Evolutionary conservation across 345 rosid genomes (phyloP), one percentile per base, ranked within the genome.

Genomic region (Erucastrum elatum): DNA sequence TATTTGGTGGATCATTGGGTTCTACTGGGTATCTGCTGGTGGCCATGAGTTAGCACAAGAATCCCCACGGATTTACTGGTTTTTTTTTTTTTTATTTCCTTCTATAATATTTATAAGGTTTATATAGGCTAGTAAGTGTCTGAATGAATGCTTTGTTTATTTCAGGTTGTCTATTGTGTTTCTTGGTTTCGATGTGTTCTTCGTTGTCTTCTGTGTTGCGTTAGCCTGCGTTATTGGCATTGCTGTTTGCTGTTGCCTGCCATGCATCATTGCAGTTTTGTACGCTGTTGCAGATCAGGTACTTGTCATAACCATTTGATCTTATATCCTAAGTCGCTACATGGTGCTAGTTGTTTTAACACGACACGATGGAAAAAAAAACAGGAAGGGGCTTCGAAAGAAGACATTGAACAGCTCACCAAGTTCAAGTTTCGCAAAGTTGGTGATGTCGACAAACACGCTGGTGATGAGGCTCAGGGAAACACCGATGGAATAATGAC

Each of bases 231-330:
- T 53, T 53, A 53, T 53, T 53, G 60, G 60, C 60, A 53, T 53
- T 53, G 60, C 60, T 53, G 60, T 53, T 53, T 53, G 60, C 60
- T 53, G 60, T 16, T 53, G 60, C 60, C 60, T 53, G 60, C 60
- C 60, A 53, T 53, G 60, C 26, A 53, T 53, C 60, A 53, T 53
- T 15, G 60, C 60, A 16, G 60, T 53, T 53, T 53, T 53, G 25
- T 53, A 53, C 60, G 60, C 60, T 53, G 60, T 53, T 53, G 60
- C 60, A 53, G 60, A 53, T 16, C 60, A 53, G 60, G 60, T 53
- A 6, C 60, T 53, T 53, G 26, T 53, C 60, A 53, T 53, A 16
- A 53, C 60, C 60, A 6, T 6, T 53, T 15, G 26, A 16, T 53
- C 26, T 53, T 53, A 53, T 53, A 53, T 51, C 58, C 60, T 53